These are phyloP conservation scores for Erythrophleum ivorense DNA, from an alignment of 331 rosid species.

Conservation along the genomic window DNA sequence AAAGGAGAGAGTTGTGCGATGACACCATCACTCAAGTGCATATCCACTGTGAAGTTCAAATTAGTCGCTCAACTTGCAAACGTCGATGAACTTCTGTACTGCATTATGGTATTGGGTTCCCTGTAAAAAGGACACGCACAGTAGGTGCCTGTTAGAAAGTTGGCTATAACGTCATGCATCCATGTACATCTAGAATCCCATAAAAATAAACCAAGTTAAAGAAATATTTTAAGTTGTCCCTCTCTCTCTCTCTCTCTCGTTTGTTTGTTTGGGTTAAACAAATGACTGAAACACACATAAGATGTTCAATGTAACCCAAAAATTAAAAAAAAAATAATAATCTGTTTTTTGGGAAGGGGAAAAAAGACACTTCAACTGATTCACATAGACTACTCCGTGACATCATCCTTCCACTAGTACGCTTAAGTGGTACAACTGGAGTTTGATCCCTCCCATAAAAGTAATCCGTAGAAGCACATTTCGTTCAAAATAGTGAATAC, in stretches of 20 bases:
- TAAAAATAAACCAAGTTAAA: slow-evolving; percentile 10
- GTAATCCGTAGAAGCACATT: neutral
- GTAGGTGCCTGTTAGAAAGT: slow-evolving; percentile 34
- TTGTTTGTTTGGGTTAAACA: neutral
- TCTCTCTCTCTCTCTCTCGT: neutral
- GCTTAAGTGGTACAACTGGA: neutral
- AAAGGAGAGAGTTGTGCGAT: slow-evolving; percentile 33
- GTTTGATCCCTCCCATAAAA: neutral
- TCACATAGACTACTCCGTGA: slow-evolving; percentile 12
- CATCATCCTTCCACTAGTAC: slow-evolving; percentile 16
- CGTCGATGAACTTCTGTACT: slow-evolving; percentile 74
- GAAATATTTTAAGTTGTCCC: neutral
- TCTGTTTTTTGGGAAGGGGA: neutral
- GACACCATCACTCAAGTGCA: slow-evolving; percentile 47
- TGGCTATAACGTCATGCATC: slow-evolving; percentile 31
- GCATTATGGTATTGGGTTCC: slow-evolving; percentile 79
- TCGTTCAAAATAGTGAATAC: slow-evolving; percentile 19
- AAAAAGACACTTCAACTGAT: neutral
- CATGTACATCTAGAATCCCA: slow-evolving; percentile 3
- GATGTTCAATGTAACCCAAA: neutral
- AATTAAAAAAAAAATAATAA: neutral
- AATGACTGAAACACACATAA: neutral
- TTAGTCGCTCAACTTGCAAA: slow-evolving; percentile 69
- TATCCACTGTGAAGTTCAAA: slow-evolving; percentile 44
- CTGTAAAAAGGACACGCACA: slow-evolving; percentile 44